Conservation (phyloP, 441 rosid species). For the Dalechampia spathulata region DNA sequence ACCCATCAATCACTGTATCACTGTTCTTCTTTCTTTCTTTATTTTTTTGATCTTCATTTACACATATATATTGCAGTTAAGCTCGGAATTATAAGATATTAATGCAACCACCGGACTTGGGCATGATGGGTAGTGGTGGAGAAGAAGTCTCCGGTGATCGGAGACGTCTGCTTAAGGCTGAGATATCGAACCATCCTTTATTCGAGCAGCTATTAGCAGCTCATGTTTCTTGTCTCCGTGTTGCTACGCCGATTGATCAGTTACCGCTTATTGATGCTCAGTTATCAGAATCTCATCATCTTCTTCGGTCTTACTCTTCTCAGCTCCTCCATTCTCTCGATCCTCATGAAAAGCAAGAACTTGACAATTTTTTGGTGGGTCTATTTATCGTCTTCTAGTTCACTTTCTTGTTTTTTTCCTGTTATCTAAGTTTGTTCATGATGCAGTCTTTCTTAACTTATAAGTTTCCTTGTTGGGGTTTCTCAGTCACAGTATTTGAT, state of each 20-base stretch:
- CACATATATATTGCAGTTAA: too few species aligned
- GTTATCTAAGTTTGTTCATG: too few species aligned
- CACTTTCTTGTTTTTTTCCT: too few species aligned
- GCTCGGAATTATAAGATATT: too few species aligned
- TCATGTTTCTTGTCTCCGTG: constrained; percentile 84
- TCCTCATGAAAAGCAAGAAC: constrained; percentile 78
- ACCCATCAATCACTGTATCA: too few species aligned
- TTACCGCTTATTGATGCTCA: constrained; percentile 88
- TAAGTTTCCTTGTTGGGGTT: background rate
- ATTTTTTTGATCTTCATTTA: constrained; percentile 19
- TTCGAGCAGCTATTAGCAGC: constrained; percentile 80
- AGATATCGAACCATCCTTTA: constrained; percentile 75
- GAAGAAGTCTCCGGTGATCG: constrained; percentile 30
- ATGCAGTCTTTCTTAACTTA: too few species aligned
- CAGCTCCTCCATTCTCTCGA: constrained; percentile 31
- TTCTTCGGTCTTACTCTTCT: constrained; percentile 75
- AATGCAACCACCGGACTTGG: constrained; percentile 71
- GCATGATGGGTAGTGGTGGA: constrained; percentile 58
- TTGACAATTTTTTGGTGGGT: constrained; percentile 79
- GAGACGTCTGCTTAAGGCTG: constrained; percentile 59
- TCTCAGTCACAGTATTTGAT: constrained; percentile 80
- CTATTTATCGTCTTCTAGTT: too few species aligned
- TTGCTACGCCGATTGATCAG: constrained; percentile 94
- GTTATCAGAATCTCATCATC: constrained; percentile 68
- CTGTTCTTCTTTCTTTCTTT: constrained; percentile 7